These are phyloP conservation scores for Cokeromyces recurvatus DNA, from an alignment of 371 early-diverging fungal species.

Conservation along the genomic window DNA sequence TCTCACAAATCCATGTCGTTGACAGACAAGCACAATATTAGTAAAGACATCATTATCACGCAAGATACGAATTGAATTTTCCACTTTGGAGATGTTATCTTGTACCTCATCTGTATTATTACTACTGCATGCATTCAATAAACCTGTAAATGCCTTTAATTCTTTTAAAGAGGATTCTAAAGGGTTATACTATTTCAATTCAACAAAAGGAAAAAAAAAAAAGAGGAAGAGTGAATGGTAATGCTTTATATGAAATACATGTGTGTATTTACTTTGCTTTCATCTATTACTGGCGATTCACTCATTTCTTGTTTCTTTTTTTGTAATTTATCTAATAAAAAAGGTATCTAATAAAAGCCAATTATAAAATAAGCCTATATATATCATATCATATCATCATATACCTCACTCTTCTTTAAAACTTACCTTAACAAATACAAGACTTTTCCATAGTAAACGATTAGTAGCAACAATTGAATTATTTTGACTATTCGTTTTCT, in stretches of 20 bases:
- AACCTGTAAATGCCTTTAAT: conserved; percentile 36
- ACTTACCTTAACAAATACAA: conserved; percentile 43
- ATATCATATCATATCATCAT: too few relatives aligned
- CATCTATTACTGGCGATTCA: not conserved
- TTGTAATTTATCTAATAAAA: conserved; percentile 14
- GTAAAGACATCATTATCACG: conserved; percentile 33
- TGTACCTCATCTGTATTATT: too few relatives aligned
- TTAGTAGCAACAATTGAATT: conserved; percentile 24
- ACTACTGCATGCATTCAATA: conserved; percentile 45
- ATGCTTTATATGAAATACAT: too few relatives aligned
- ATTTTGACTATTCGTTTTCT: conserved; percentile 8
- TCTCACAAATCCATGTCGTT: conserved; percentile 28
- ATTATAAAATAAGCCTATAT: too few relatives aligned
- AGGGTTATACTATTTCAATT: conserved; percentile 21
- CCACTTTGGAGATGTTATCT: conserved; percentile 22
- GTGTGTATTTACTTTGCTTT: too few relatives aligned
- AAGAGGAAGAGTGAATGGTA: too few relatives aligned
- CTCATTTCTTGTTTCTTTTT: conserved; percentile 5
- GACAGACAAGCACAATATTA: conserved; percentile 32
- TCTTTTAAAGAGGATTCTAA: conserved; percentile 38
- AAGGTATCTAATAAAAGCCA: conserved; percentile 12
- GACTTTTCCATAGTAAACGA: conserved; percentile 34
- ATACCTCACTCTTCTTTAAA: too few relatives aligned
- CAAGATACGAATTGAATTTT: conserved; percentile 25
- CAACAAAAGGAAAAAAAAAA: too few relatives aligned